Evolutionary conservation across 345 rosid genomes (phyloP).

Genomic region (Eucalyptus marginata): DNA sequence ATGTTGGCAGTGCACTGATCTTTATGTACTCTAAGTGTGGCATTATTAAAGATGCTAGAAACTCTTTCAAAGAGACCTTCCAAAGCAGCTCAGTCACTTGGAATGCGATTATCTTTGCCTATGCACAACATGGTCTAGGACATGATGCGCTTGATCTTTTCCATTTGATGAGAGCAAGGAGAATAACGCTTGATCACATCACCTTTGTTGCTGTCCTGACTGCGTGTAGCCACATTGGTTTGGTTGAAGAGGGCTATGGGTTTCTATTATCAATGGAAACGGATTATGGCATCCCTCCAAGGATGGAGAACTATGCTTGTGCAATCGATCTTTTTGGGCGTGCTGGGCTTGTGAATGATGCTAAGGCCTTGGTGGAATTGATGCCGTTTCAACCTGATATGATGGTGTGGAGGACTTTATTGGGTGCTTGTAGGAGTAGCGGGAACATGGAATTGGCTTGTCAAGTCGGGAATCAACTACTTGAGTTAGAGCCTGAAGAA

Average conservation of each 20-base stretch:
- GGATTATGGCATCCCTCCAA: constrained; percentile 42
- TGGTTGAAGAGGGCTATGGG: constrained; percentile 42
- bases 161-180: constrained; percentile 33
- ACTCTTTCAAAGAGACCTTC: constrained; percentile 37
- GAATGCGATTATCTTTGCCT: constrained; percentile 68
- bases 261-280: constrained; percentile 47
- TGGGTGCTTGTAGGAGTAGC: constrained; percentile 66
- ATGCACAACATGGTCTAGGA: constrained; percentile 69
- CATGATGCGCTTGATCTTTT: constrained; percentile 47
- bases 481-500: constrained; percentile 62
- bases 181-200: constrained; percentile 52
- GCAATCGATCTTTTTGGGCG: constrained; percentile 70
- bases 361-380: constrained; percentile 40
- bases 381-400: constrained; percentile 62
- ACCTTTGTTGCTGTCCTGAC: constrained; percentile 71
- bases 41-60: constrained; percentile 40
- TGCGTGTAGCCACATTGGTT: constrained; percentile 70
- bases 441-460: constrained; percentile 56
- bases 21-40: constrained; percentile 82
- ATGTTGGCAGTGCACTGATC: constrained; percentile 67
- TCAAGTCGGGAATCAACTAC: constrained; percentile 46
- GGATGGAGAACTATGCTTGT: constrained; percentile 78
- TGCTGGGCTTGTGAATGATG: constrained; percentile 41
- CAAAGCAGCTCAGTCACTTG: constrained; percentile 47
- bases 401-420: constrained; percentile 65